Base-by-base conservation (phyloP, 805 yeast species). In the Candida caryicola region DNA sequence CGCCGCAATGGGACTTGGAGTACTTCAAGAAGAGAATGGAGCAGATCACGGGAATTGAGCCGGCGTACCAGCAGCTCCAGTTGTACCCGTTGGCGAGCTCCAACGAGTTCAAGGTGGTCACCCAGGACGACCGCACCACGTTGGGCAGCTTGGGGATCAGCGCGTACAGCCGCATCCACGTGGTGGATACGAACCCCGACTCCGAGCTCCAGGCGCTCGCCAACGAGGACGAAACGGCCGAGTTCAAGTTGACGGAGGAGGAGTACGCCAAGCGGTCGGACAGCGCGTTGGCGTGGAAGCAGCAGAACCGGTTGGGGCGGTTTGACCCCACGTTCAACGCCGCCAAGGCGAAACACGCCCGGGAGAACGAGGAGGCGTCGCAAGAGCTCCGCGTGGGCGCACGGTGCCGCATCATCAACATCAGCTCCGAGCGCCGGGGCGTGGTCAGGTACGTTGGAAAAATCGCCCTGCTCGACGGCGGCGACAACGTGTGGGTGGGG, bases 281-380 rank as follows among this genome's bases (percentile, higher is more conserved):
- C 38, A 73, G 91, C 0, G 95, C 86, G 2, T 69, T 81, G 39
- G 74, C 73, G 39, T 90, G 96, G 95, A 91, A 90, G 57, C 71
- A 73, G 40, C 66, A 71, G 21, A 73, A 84, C 45, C 61, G 76
- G 40, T 62, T 87, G 17, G 96, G 97, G 0, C 66, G 90, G 35
- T 89, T 81, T 50, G 78, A 83, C 45, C 85, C 88, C 0, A 54
- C 62, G 3, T 74, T 56, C 31, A 56, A 58, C 12, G 37, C 46
- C 9, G 60, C 58, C 29, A 57, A 60, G 40, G 51, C 62, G 17
- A 34, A 41, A 1, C 41, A 51, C 15, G 64, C 66, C 33, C 52
- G 52, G 6, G 60, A 55, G 17, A 63, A 58, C 32, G 58, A 71
- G 1, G 46, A 44, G 17, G 45, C 46, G 3, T 52, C 64, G 1